phyloP scores from a whole-genome alignment of 2,329 filamentous ascomycete species.

The Myriangium duriaei region DNA sequence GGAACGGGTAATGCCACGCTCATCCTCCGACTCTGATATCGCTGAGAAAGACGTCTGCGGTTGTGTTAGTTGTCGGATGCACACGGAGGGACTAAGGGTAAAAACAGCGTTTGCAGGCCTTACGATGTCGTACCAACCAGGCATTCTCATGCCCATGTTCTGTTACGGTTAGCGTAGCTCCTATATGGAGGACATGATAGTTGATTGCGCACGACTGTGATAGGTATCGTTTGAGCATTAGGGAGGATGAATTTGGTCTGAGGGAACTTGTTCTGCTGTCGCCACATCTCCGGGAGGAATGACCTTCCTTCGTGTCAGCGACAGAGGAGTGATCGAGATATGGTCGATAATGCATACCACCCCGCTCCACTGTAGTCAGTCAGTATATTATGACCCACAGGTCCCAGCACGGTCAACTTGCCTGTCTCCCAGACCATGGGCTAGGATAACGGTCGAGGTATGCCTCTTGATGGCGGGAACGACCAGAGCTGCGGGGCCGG shows the following conservation, averaged over 20 bases:
- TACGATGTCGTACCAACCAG: conserved; percentile 78
- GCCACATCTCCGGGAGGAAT: conserved; percentile 76
- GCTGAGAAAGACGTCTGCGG: conserved; percentile 34
- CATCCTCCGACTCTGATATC: conserved; percentile 46
- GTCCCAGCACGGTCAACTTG: conserved; percentile 13
- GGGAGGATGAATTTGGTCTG: conserved; percentile 93
- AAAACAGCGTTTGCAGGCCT: conserved; percentile 26
- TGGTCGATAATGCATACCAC: conserved; percentile 41
- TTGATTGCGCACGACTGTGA: conserved; percentile 53
- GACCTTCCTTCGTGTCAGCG: conserved; percentile 35
- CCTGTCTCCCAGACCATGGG: conserved; percentile 82
- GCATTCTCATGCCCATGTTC: conserved; percentile 70
- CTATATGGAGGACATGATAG: not conserved
- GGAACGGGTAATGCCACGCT: conserved; percentile 59
- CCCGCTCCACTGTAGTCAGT: conserved; percentile 44
- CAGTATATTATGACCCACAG: conserved; percentile 2
- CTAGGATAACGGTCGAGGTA: conserved; percentile 88
- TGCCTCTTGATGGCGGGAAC: conserved; percentile 71
- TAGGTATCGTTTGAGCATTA: conserved; percentile 74
- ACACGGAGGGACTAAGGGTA: not conserved
- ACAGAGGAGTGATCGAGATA: not conserved
- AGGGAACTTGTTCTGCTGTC: conserved; percentile 63
- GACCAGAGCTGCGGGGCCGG: conserved; percentile 44
- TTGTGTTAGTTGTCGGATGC: not conserved
- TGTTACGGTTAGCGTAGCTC: conserved; percentile 29